Evolutionary conservation across 2,329 filamentous ascomycete species (phyloP).

Genomic region (Calonectria hawksworthii): DNA sequence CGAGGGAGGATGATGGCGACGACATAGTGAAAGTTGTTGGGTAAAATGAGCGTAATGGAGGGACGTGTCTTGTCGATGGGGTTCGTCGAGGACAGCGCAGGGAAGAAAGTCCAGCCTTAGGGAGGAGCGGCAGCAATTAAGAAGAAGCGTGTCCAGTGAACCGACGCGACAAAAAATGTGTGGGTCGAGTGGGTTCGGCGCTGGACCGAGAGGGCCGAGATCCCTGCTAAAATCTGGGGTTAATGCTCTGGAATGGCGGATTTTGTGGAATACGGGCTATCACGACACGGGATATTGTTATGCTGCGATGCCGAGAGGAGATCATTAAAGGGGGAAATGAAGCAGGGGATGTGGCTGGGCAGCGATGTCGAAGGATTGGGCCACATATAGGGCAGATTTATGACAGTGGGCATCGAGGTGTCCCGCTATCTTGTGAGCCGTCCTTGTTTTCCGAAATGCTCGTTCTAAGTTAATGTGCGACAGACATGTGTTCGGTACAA

Average conservation of each 20-base stretch:
- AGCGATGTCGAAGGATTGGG: constrained; percentile 5
- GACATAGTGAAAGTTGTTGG: constrained; percentile 63
- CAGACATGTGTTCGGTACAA: constrained; percentile 13
- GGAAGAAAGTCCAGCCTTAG: constrained; percentile 4
- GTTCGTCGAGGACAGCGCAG: constrained; percentile 12
- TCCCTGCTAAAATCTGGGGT: constrained; percentile 32
- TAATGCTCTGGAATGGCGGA: constrained; percentile 15
- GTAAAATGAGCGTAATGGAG: background rate
- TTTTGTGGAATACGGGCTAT: constrained; percentile 19
- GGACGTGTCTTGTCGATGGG: constrained; percentile 10
- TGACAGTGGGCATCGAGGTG: background rate
- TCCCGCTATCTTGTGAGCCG: constrained; percentile 1
- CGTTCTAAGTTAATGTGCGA: background rate
- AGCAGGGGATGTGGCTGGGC: background rate
- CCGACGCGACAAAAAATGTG: constrained; percentile 22
- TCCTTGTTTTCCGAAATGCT: background rate
- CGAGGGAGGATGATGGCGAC: constrained; percentile 68
- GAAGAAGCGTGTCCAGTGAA: constrained; percentile 27
- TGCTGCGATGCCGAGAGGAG: constrained; percentile 6
- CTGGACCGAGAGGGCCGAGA: constrained; percentile 24
- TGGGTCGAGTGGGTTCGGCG: constrained; percentile 21
- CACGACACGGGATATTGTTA: constrained; percentile 2
- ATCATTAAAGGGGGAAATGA: background rate
- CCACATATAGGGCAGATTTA: background rate
- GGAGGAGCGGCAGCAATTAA: constrained; percentile 22